Evolutionary conservation across 495 filamentous ascomycete species (phyloP).

Genomic region (Aspergillus taichungensis): DNA sequence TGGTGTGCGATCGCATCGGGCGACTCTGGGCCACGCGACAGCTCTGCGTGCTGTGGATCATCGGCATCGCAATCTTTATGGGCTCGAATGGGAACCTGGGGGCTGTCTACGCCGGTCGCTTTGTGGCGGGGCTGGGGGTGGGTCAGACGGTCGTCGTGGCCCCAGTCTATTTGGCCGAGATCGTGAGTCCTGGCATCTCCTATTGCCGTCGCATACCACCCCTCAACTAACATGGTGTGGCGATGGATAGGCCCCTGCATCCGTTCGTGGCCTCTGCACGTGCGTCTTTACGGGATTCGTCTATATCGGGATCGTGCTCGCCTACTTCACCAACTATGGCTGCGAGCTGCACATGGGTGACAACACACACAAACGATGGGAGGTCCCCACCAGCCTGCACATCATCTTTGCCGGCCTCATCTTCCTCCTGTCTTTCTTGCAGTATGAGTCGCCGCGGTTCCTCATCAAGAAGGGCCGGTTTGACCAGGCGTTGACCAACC

Average conservation of each 20-base stretch:
- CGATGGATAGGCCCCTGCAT: constrained; percentile 37
- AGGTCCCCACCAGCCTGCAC: constrained; percentile 59
- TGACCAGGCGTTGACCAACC: constrained; percentile 41
- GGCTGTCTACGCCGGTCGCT: constrained; percentile 57
- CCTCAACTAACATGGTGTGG: background rate
- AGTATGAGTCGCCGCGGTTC: constrained; percentile 57
- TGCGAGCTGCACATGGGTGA: constrained; percentile 51
- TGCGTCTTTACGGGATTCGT: constrained; percentile 56
- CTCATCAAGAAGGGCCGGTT: constrained; percentile 47
- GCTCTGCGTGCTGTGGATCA: constrained; percentile 56
- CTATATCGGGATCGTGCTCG: constrained; percentile 41
- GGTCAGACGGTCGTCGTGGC: constrained; percentile 61
- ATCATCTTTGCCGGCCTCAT: constrained; percentile 66
- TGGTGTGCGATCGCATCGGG: constrained; percentile 58
- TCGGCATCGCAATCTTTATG: constrained; percentile 63
- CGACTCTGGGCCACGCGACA: constrained; percentile 62
- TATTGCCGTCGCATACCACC: background rate
- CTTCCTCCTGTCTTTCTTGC: constrained; percentile 53
- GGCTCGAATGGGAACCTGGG: constrained; percentile 49
- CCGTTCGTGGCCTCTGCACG: constrained; percentile 58
- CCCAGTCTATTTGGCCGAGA: constrained; percentile 43
- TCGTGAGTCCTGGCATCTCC: constrained; percentile 20
- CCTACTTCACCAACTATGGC: constrained; percentile 45
- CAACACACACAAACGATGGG: constrained; percentile 48
- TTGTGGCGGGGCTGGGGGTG: constrained; percentile 60